A percentile compares a stretch with the other conserved stretches of the same genome.
Evolutionary conservation across 2,329 filamentous ascomycete genomes (phyloP).

Genomic region (Fusarium anthophilum): DNA sequence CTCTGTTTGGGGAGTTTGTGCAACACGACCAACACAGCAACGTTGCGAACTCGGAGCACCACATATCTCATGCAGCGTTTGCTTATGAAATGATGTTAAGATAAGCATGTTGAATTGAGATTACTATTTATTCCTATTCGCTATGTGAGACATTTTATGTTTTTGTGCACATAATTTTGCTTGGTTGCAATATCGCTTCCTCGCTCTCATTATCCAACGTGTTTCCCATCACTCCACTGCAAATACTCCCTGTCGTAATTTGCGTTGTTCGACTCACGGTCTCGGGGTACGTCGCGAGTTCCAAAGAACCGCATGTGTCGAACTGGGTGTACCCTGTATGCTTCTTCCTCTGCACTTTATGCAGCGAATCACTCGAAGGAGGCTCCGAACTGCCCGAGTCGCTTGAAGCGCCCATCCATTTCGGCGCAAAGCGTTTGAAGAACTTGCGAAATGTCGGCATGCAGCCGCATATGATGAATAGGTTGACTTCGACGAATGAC

Average conservation of each 20-base stretch:
- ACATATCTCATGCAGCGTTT: fast-evolving
- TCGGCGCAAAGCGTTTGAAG: slow-evolving; percentile 65
- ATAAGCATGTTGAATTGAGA: fast-evolving
- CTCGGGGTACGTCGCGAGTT: slow-evolving; percentile 2
- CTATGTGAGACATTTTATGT: slow-evolving; percentile 4
- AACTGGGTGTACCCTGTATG: slow-evolving; percentile 24
- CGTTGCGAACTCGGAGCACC: background rate
- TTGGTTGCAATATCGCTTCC: slow-evolving; percentile 13
- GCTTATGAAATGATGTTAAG: background rate
- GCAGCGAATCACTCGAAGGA: background rate
- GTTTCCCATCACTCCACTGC: background rate
- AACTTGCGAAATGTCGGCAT: slow-evolving; percentile 56
- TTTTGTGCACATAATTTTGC: slow-evolving; percentile 11
- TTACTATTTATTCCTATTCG: background rate
- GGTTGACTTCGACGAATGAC: slow-evolving; percentile 49
- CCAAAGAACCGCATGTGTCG: background rate
- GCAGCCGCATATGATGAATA: slow-evolving; percentile 40
- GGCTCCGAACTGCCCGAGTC: slow-evolving; percentile 51
- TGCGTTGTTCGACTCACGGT: background rate
- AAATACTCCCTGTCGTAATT: background rate
- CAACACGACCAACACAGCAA: background rate
- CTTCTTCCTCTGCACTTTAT: slow-evolving; percentile 15
- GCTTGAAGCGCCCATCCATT: slow-evolving; percentile 70
- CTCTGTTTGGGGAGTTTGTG: background rate
- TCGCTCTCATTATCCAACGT: slow-evolving; percentile 9